Evolutionary conservation across 2,329 filamentous ascomycete genomes (phyloP).

Genomic region (Blastomyces parvus): DNA sequence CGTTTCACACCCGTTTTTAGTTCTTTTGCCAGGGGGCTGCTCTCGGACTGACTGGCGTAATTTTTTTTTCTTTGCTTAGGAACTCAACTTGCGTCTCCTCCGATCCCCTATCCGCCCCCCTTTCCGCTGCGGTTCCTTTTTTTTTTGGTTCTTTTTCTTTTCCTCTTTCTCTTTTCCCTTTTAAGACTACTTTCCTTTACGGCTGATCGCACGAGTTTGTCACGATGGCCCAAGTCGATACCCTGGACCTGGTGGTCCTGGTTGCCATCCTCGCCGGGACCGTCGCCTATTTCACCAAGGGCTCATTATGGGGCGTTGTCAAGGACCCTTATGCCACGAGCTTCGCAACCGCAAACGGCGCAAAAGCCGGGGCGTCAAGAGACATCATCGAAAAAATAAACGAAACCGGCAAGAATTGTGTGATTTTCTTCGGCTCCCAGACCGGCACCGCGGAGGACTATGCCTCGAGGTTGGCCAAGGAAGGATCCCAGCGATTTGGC

Average conservation of each 20-base stretch:
- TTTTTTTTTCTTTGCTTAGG: not conserved
- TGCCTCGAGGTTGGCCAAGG: slow-evolving; percentile 89
- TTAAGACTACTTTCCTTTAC: not conserved
- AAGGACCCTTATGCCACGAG: slow-evolving; percentile 82
- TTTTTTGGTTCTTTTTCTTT: too few relatives aligned
- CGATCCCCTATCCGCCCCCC: not conserved
- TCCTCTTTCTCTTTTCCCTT: too few relatives aligned
- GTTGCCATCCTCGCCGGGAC: slow-evolving; percentile 75
- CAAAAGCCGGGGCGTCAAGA: slow-evolving; percentile 71
- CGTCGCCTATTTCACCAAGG: slow-evolving; percentile 94
- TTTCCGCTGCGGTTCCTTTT: not conserved
- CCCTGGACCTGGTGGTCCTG: slow-evolving; percentile 88
- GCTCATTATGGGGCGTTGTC: slow-evolving; percentile 78
- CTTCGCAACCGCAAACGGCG: slow-evolving; percentile 51
- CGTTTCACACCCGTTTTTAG: too few relatives aligned
- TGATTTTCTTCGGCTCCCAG: slow-evolving; percentile 97
- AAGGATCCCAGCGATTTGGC: slow-evolving; percentile 91
- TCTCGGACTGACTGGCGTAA: not conserved
- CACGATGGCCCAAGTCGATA: slow-evolving; percentile 87
- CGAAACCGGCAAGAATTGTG: slow-evolving; percentile 89
- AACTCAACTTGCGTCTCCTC: not conserved
- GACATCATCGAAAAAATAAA: slow-evolving; percentile 96
- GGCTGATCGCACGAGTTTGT: not conserved
- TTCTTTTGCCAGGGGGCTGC: not conserved
- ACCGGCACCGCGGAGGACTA: slow-evolving; percentile 98